These are phyloP conservation scores for Deuterostichococcus epilithicus DNA, from an alignment of 139 green algal genomes.

Conservation along the genomic window DNA sequence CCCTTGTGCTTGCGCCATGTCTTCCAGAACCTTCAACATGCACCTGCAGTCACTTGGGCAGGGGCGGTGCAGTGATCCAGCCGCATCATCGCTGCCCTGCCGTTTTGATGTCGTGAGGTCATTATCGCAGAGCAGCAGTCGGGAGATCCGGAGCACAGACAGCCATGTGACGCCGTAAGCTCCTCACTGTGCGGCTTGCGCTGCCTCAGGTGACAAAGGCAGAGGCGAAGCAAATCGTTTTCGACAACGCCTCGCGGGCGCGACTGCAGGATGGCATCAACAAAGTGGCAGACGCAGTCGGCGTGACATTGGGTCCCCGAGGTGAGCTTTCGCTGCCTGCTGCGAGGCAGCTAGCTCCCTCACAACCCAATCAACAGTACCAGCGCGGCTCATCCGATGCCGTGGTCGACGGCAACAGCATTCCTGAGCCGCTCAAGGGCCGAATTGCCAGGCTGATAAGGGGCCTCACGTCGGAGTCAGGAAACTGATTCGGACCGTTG, in stretches of 20 bases:
- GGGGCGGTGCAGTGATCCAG: background rate
- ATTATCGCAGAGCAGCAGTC: too few relatives aligned
- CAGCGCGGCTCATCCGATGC: too few relatives aligned
- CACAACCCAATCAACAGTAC: too few relatives aligned
- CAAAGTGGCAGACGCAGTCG: slow-evolving; percentile 96
- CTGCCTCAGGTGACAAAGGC: background rate
- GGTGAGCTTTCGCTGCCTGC: slow-evolving; percentile 46
- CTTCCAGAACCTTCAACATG: background rate
- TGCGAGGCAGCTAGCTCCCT: background rate
- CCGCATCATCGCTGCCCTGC: too few relatives aligned
- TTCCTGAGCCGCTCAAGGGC: too few relatives aligned
- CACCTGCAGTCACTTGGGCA: background rate
- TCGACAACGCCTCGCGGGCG: slow-evolving; percentile 81
- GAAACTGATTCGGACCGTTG: too few relatives aligned
- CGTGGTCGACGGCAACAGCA: too few relatives aligned
- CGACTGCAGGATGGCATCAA: slow-evolving; percentile 95
- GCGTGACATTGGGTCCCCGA: slow-evolving; percentile 90
- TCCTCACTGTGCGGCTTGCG: background rate
- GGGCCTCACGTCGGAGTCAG: too few relatives aligned
- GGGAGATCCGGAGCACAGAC: too few relatives aligned
- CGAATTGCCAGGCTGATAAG: too few relatives aligned
- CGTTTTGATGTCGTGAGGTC: too few relatives aligned
- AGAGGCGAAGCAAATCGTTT: slow-evolving; percentile 94
- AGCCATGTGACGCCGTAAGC: background rate
- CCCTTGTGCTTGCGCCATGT: background rate